phyloP scores from a whole-genome alignment of 257 asterid genomes.

The Solanum arcanum region DNA sequence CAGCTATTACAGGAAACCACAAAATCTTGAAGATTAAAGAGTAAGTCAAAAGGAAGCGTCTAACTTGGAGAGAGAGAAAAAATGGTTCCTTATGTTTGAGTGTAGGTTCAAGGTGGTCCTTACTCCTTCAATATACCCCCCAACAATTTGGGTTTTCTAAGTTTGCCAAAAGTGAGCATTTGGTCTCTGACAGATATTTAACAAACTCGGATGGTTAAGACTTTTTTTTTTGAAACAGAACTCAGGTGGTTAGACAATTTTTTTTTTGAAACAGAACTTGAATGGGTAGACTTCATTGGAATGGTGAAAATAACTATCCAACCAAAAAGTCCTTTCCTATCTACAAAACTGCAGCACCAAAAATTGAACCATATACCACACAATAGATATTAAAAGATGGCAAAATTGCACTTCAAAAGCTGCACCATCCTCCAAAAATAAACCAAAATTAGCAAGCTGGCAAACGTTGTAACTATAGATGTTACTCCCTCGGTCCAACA shows the following conservation, averaged over 20 bases:
- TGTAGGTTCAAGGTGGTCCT: not conserved
- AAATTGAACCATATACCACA: not conserved
- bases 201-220: not conserved
- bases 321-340: not conserved
- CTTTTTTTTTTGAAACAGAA: not conserved
- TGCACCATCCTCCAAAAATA: not conserved
- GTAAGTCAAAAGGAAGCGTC: not conserved
- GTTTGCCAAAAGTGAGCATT: not conserved
- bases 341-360: not conserved
- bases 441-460: not conserved
- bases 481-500: too few species aligned
- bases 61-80: not conserved
- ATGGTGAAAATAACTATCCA: not conserved
- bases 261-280: not conserved
- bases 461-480: not conserved
- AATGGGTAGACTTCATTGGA: not conserved
- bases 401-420: not conserved
- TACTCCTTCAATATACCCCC: not conserved
- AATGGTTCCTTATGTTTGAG: not conserved
- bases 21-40: not conserved
- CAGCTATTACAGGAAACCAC: not conserved
- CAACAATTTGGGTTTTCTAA: not conserved
- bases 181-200: not conserved
- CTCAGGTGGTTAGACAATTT: not conserved
- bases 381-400: not conserved